Evolutionary conservation across 768 basidiomycete genomes (phyloP).

Genomic region (Glaciozyma martinii): DNA sequence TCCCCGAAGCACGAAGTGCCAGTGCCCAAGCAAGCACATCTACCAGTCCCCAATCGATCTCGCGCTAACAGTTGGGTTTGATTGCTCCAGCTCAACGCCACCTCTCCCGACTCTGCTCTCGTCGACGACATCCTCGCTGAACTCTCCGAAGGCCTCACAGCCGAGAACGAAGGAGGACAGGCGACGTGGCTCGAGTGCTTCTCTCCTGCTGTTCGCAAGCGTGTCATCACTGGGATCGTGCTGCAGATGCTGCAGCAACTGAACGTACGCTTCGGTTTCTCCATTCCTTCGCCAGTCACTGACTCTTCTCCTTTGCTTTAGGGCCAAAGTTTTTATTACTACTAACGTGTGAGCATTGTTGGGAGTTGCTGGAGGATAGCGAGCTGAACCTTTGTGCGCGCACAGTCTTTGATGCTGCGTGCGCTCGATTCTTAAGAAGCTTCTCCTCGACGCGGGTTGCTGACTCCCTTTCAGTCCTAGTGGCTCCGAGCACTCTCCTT

Average conservation of each 20-base stretch:
- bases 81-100: conserved; percentile 46
- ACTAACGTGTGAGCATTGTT: neutral
- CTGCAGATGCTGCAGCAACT: neutral
- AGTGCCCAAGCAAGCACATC: conserved; percentile 45
- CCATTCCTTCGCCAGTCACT: neutral
- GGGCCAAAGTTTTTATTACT: neutral
- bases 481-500: conserved; percentile 43
- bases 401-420: too few species aligned
- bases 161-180: conserved; percentile 71
- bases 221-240: conserved; percentile 47
- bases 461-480: conserved; percentile 42
- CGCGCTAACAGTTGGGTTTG: too few species aligned
- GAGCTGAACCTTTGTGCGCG: too few species aligned
- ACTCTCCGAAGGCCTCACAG: conserved; percentile 55
- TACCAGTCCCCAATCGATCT: too few species aligned
- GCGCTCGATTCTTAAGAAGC: too few species aligned
- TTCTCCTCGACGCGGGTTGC: neutral
- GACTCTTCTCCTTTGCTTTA: neutral
- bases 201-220: conserved; percentile 56
- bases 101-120: conserved; percentile 44
- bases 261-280: neutral
- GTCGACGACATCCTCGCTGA: conserved; percentile 58
- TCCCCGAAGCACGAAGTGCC: conserved; percentile 53
- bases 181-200: conserved; percentile 73
- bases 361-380: neutral